Percentiles rank a stretch among this genome's conserved stretches.
Evolutionary conservation across 1,284 basidiomycete species (phyloP).

Genomic region (Moesziomyces globuligerus): DNA sequence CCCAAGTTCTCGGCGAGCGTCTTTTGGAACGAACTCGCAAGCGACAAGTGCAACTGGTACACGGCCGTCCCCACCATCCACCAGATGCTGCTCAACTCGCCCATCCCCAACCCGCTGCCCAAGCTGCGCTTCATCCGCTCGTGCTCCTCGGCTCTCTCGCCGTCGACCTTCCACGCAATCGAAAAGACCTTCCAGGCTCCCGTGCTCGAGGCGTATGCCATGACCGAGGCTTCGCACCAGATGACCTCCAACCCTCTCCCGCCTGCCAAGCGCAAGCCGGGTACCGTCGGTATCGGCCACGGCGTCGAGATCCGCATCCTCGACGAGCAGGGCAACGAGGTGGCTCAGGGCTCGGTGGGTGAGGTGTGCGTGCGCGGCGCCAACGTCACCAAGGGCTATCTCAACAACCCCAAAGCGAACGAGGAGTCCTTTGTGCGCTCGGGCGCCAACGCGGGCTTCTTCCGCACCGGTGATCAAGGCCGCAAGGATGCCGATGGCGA

Average conservation of each 20-base stretch:
- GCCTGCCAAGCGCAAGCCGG: constrained; percentile 68
- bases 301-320: constrained; percentile 70
- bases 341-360: constrained; percentile 67
- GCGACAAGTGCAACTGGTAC: constrained; percentile 58
- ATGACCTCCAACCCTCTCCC: constrained; percentile 69
- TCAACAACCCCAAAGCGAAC: constrained; percentile 70
- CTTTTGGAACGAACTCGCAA: constrained; percentile 73
- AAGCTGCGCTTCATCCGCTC: constrained; percentile 70
- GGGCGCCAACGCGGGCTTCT: constrained; percentile 68
- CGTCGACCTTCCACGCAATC: constrained; percentile 68
- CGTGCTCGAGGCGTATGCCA: constrained; percentile 70
- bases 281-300: constrained; percentile 70
- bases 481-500: constrained; percentile 75
- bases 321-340: constrained; percentile 67
- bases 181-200: constrained; percentile 70
- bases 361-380: constrained; percentile 70
- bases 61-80: constrained; percentile 71
- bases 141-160: constrained; percentile 70
- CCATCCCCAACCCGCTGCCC: constrained; percentile 67
- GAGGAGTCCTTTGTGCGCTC: constrained; percentile 66
- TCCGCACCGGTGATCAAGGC: constrained; percentile 76
- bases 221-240: constrained; percentile 70
- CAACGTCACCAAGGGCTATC: constrained; percentile 70
- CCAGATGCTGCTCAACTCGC: constrained; percentile 69
- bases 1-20: constrained; percentile 72